Percentiles rank a stretch among this genome's conserved stretches.
Evolutionary conservation across 805 yeast species (phyloP).

Genomic region (Teunomyces tritomae): DNA sequence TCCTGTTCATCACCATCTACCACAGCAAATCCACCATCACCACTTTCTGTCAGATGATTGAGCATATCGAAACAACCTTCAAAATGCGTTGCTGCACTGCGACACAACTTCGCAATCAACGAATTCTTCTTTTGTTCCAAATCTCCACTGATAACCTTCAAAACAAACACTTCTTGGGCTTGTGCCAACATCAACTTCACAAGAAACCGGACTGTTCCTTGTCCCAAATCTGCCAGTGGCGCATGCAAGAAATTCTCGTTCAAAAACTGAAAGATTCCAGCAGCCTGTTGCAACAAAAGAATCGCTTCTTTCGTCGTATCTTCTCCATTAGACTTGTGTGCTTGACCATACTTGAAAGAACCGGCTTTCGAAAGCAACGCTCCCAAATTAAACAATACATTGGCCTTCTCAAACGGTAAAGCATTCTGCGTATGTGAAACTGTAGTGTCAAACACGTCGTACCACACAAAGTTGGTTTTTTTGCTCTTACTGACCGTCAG

Average conservation of each 20-base stretch:
- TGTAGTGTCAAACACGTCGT: conserved; percentile 58
- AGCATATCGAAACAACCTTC: conserved; percentile 49
- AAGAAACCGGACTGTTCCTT: conserved; percentile 65
- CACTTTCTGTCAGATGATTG: conserved; percentile 17
- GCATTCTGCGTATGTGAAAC: conserved; percentile 67
- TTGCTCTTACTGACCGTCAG: conserved; percentile 43
- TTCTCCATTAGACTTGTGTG: background rate
- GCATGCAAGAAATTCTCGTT: conserved; percentile 85
- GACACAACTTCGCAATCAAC: conserved; percentile 72
- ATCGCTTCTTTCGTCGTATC: conserved; percentile 54
- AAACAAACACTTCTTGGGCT: conserved; percentile 79
- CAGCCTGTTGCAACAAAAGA: conserved; percentile 65
- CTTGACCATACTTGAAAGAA: conserved; percentile 21
- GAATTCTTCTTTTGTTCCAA: conserved; percentile 57
- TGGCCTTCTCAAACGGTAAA: conserved; percentile 86
- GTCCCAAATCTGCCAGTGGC: conserved; percentile 74
- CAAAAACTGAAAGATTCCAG: conserved; percentile 71
- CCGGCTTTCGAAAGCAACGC: conserved; percentile 57
- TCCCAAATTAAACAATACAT: conserved; percentile 75
- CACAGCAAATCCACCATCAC: conserved; percentile 7
- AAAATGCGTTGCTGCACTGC: conserved; percentile 56
- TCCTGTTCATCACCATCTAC: conserved; percentile 22
- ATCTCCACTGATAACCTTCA: conserved; percentile 55
- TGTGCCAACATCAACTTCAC: conserved; percentile 73
- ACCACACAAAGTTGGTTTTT: conserved; percentile 71